Evolutionary conservation across 2,329 filamentous ascomycete species (phyloP), one percentile per base, ranked within the genome.

Genomic region (Cladosporium sphaerospermum): DNA sequence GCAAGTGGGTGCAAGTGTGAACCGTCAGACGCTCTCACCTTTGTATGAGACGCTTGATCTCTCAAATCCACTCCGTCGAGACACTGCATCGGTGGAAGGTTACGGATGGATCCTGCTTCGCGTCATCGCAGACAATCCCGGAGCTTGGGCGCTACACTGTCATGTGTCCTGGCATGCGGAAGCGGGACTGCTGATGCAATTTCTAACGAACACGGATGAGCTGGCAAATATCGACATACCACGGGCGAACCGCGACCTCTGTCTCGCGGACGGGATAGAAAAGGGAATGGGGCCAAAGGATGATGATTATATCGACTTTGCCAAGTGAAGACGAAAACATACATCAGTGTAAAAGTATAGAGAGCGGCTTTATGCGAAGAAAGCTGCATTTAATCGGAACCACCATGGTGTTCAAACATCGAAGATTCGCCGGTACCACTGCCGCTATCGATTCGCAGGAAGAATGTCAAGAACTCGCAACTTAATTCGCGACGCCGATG

Each of bases 111-210:
- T 74, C 2, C 60, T 79, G n/a, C 63, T 83, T 10, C 69, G 80
- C 52, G 74, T 82, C 11, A 69, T 79, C 2, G 72, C 79, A 0
- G 79, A 83, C 55, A 83, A 82, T 60, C 75, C 79, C 0, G 80
- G 80, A 1, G 58, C 79, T 1, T 83, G 80, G 80, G 72, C 77
- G 0, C 74, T 83, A 18, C 80, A 82, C 62, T 83, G 80, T 58
- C 80, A 83, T 58, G 75, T 81, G 54, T 69, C 72, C 0, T 83
- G 80, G 80, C 80, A 83, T 60, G 71, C 74, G 0, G 78, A 81
- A 58, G 75, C 79, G 1, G 80, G 80, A 1, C 73, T 83, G 70
- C 54, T 77, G 32, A 84, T 84, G 81, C 78, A 82, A 64, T 75
- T 85, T 51, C 59, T 81, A 28, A 76, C 74, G 7, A 68, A 75